Evolutionary conservation across 768 basidiomycete species (phyloP).

Genomic region (Calocera viscosa): DNA sequence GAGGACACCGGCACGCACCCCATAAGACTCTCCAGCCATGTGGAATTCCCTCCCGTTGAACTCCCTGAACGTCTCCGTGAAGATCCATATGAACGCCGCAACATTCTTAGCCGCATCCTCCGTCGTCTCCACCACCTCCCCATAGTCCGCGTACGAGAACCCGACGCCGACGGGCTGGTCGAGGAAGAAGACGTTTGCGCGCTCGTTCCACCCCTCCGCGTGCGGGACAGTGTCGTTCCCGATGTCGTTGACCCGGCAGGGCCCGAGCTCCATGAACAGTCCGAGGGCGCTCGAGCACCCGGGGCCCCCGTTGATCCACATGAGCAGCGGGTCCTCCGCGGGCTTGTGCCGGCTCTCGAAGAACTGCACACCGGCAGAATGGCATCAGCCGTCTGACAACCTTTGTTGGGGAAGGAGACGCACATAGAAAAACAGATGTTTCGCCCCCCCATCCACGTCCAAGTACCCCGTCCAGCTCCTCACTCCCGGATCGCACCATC

Average conservation of each 20-base stretch:
- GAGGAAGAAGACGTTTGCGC: conserved; percentile 19
- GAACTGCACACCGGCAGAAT: no score
- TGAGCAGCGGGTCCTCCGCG: conserved; percentile 14
- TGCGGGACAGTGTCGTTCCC: conserved; percentile 12
- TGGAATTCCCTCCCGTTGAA: conserved; percentile 58
- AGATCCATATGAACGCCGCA: conserved; percentile 55
- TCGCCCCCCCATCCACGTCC: conserved; percentile 14
- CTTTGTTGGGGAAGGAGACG: neutral
- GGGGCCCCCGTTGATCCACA: conserved; percentile 13
- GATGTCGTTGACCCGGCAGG: conserved; percentile 7
- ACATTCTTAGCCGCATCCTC: conserved; percentile 60
- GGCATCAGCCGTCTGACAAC: conserved; percentile 11
- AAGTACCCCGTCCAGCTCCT: conserved; percentile 13
- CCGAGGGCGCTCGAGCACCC: neutral
- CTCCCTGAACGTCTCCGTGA: conserved; percentile 59
- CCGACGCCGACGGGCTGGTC: conserved; percentile 20
- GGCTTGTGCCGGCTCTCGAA: conserved; percentile 14
- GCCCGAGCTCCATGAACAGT: conserved; percentile 11
- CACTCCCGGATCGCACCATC: conserved; percentile 1
- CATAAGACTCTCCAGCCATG: conserved; percentile 48
- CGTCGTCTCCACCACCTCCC: conserved; percentile 31
- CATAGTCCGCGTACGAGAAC: conserved; percentile 17
- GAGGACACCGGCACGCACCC: conserved; percentile 29
- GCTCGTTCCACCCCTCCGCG: conserved; percentile 16
- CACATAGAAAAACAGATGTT: conserved; percentile 9